Percentiles rank a stretch among this genome's conserved stretches.
Evolutionary conservation across 805 yeast genomes (phyloP).

Genomic region (Sugiyamaella americana): DNA sequence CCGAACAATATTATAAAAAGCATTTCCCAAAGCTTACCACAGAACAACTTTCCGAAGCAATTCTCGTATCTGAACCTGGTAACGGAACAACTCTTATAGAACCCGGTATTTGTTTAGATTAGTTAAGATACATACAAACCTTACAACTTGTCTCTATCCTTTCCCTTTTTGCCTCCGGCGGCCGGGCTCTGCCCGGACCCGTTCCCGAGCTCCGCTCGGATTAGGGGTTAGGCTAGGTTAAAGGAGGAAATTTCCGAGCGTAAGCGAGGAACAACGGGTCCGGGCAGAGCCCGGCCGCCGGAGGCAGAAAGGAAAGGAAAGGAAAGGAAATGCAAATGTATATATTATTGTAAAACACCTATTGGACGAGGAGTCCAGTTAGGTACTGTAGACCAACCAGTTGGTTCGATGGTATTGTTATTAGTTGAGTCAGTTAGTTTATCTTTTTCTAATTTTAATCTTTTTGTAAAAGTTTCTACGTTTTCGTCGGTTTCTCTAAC

Average conservation of each 20-base stretch:
- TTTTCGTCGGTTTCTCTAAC: neutral
- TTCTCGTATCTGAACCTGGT: slow-evolving; percentile 51
- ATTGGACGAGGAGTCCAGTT: slow-evolving; percentile 20
- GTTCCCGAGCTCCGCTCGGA: neutral
- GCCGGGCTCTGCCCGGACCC: neutral
- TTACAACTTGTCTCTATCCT: too few relatives aligned
- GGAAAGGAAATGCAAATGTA: too few relatives aligned
- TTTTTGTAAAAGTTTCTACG: slow-evolving; percentile 11
- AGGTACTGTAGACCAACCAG: slow-evolving; percentile 12
- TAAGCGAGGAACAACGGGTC: neutral
- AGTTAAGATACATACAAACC: too few relatives aligned
- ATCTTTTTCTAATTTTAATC: slow-evolving; percentile 6
- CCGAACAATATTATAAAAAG: slow-evolving; percentile 44
- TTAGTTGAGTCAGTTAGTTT: neutral
- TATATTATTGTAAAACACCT: slow-evolving; percentile 13
- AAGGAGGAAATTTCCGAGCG: neutral
- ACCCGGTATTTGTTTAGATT: neutral
- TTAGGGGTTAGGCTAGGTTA: neutral
- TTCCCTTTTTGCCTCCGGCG: neutral
- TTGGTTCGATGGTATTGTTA: neutral
- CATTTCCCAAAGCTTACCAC: slow-evolving; percentile 45
- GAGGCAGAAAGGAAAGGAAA: too few relatives aligned
- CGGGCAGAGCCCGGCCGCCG: slow-evolving; percentile 1
- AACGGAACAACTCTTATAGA: slow-evolving; percentile 37
- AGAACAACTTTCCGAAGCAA: slow-evolving; percentile 43